Conservation (phyloP, 2,329 filamentous ascomycete species). For the Rhynchosporium agropyri region DNA sequence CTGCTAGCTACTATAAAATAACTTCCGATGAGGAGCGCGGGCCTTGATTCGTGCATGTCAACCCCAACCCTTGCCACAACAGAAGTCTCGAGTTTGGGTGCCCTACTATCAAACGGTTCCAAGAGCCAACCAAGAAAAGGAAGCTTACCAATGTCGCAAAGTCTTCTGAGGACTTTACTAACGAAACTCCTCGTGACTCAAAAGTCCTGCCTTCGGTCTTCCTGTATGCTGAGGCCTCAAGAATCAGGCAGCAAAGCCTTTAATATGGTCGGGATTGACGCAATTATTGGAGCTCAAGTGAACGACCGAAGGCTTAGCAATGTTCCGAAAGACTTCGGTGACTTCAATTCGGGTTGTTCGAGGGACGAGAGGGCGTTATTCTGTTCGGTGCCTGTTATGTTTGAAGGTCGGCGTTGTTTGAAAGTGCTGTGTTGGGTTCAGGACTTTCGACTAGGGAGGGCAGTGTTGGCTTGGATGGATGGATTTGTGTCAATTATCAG, state of each 20-base stretch:
- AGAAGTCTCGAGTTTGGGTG: not conserved
- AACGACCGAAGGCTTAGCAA: not conserved
- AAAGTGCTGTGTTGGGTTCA: conserved; percentile 6
- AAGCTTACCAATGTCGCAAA: conserved; percentile 7
- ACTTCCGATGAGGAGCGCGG: not conserved
- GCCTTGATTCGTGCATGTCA: not conserved
- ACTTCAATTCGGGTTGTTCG: not conserved
- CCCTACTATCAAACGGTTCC: not conserved
- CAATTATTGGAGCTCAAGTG: not conserved
- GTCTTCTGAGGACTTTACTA: not conserved
- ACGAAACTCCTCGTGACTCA: not conserved
- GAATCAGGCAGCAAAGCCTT: not conserved
- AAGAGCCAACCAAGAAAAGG: not conserved
- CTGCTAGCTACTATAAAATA: not conserved
- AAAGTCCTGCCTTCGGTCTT: not conserved
- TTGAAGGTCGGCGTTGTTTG: too few relatives aligned
- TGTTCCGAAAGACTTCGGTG: not conserved
- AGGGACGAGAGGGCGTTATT: not conserved
- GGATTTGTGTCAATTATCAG: not conserved
- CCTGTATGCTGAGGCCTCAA: not conserved
- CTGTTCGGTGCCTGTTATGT: not conserved
- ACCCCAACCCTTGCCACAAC: not conserved
- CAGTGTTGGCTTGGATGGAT: not conserved
- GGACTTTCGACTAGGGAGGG: conserved; percentile 1
- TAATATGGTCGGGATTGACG: not conserved